Evolutionary conservation across 257 asterid species (phyloP), one percentile per base, ranked within the genome.

Genomic region (Cruciata laevipes): DNA sequence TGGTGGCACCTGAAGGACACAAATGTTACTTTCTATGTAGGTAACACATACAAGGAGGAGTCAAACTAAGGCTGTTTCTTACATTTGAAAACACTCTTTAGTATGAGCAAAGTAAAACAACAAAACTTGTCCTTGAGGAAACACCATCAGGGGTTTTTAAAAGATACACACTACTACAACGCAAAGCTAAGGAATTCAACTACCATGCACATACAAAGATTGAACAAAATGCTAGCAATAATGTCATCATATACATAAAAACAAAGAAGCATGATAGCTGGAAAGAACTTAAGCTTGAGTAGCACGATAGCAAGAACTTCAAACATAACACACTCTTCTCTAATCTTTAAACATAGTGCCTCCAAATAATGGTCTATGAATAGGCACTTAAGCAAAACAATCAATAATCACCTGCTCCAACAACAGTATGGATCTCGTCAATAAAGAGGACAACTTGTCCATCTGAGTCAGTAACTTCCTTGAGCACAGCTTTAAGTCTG

Each of bases 391-490:
- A 33, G 12, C 14, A 13, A n/a, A 6, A n/a, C n/a, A 61, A 18
- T 52, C 32, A 74, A 35, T 32, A 32, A 63, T 69, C 77, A 90
- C 99, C 97, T 84, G 99, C 97, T 40, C 99, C 97, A 62, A 94
- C 97, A 66, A 94, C 99, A 32, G 97, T 88, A 71, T 94, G 99
- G 63, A 94, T 94, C 83, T 94, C 99, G 75, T 94, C 99, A 66
- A 94, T 94, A 66, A 90, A 94, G 68, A 94, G 92, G 69, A 94
- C 65, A 69, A 90, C 85, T 61, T 90, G 95, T 70, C 99, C 97
- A 75, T 90, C 96, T 0, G 99, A 90, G 58, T 88, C 97, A 3
- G 96, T 90, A 53, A 90, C 97, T 84, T 93, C 97, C 89, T 85
- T 90, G 35, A 93, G 95, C 65, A 93, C 97, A 51, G 99, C 95